These are phyloP conservation scores for Metschnikowia henanensis DNA, from an alignment of 805 yeast species.

Conservation along the genomic window DNA sequence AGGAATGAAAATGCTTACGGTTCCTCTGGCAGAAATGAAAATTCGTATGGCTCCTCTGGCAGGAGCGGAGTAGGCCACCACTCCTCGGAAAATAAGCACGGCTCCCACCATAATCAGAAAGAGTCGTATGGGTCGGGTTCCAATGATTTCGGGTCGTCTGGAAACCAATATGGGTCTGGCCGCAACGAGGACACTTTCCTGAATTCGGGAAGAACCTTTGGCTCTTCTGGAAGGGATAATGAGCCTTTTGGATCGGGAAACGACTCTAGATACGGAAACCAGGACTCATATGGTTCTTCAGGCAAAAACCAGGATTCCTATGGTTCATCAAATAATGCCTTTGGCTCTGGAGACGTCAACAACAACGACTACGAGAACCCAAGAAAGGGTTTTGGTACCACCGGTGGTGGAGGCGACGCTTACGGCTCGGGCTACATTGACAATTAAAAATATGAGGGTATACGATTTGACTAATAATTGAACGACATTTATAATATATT, in stretches of 20 bases:
- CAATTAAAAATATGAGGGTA: background rate
- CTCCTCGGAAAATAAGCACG: background rate
- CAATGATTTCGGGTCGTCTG: background rate
- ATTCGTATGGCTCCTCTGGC: slow-evolving; percentile 22
- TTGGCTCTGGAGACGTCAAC: slow-evolving; percentile 21
- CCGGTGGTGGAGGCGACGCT: slow-evolving; percentile 20
- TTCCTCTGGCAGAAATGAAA: slow-evolving; percentile 12
- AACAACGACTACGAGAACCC: slow-evolving; percentile 5
- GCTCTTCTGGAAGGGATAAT: slow-evolving; percentile 1
- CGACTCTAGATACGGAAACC: slow-evolving; percentile 3
- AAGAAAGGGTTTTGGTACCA: slow-evolving; percentile 21
- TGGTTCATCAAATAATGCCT: slow-evolving; percentile 23
- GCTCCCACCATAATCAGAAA: background rate
- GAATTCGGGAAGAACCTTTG: background rate
- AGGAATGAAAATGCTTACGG: slow-evolving; percentile 22
- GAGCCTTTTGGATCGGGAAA: slow-evolving; percentile 20
- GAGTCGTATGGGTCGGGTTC: background rate
- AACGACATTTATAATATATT: no score
- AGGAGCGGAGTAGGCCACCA: slow-evolving; percentile 10
- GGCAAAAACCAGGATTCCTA: slow-evolving; percentile 19
- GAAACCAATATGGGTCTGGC: background rate
- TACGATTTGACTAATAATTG: no score
- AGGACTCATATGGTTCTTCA: slow-evolving; percentile 17
- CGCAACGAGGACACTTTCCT: background rate
- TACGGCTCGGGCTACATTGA: slow-evolving; percentile 11